Conservation (phyloP, 2,329 filamentous ascomycete species). For the Achaetomium macrosporum region DNA sequence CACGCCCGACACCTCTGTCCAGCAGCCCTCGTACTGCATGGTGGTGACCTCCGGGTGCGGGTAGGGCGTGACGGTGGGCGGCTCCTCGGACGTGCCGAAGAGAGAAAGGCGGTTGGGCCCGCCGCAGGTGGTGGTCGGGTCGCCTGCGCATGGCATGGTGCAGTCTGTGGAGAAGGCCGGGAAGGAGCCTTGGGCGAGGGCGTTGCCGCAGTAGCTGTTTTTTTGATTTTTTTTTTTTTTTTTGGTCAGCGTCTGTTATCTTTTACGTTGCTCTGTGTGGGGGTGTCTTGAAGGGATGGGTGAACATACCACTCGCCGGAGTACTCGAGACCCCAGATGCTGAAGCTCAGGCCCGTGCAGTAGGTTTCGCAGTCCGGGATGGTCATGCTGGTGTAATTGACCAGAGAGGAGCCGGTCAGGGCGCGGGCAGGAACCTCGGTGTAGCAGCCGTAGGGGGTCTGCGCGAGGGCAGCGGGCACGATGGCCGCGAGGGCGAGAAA, state of each 20-base stretch:
- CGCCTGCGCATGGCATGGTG: constrained; percentile 17
- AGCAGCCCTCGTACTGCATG: constrained; percentile 16
- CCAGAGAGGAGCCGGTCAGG: constrained; percentile 7
- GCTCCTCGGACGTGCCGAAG: constrained; percentile 8
- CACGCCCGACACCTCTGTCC: constrained; percentile 11
- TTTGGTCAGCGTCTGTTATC: background rate
- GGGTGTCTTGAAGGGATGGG: background rate
- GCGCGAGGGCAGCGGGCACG: constrained; percentile 13
- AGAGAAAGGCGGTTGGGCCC: constrained; percentile 20
- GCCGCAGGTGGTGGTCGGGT: constrained; percentile 16
- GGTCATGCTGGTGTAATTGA: constrained; percentile 18
- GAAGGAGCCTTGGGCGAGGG: constrained; percentile 16
- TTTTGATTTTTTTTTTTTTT: background rate
- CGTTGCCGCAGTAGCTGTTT: constrained; percentile 17
- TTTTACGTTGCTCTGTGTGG: background rate
- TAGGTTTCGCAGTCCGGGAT: constrained; percentile 12
- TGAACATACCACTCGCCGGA: constrained; percentile 19
- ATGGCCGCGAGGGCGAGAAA: constrained; percentile 13
- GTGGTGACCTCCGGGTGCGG: constrained; percentile 8
- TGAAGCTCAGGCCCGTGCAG: constrained; percentile 13
- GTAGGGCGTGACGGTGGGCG: constrained; percentile 12
- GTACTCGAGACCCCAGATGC: constrained; percentile 20
- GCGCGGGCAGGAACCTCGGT: constrained; percentile 16
- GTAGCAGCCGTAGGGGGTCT: constrained; percentile 23
- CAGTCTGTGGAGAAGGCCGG: constrained; percentile 18